phyloP scores from a whole-genome alignment of 2,329 filamentous ascomycete genomes.

The Venturia nashicola region DNA sequence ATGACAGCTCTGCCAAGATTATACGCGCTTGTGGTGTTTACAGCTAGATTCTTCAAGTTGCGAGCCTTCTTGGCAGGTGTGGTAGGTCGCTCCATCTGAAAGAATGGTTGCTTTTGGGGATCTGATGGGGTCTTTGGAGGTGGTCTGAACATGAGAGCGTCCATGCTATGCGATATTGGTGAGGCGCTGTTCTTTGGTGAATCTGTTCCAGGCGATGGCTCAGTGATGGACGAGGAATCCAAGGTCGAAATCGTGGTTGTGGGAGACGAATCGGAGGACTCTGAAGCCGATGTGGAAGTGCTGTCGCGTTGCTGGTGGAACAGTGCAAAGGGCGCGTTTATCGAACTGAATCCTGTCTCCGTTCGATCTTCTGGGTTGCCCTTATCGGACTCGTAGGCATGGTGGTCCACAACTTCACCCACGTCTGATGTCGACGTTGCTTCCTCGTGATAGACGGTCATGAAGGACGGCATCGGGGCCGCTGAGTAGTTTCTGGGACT shows the following conservation, averaged over 20 bases:
- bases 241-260: conserved; percentile 89
- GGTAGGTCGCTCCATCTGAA: conserved; percentile 34
- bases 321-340: conserved; percentile 22
- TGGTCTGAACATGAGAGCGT: conserved; percentile 29
- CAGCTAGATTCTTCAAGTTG: conserved; percentile 74
- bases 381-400: conserved; percentile 1
- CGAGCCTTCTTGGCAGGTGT: conserved; percentile 55
- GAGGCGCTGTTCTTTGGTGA: conserved; percentile 68
- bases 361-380: conserved; percentile 22
- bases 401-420: background rate
- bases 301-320: conserved; percentile 63
- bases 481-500: conserved; percentile 19
- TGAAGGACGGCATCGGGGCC: conserved; percentile 55
- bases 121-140: conserved; percentile 29
- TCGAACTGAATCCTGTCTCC: conserved; percentile 23
- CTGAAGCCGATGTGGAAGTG: conserved; percentile 65
- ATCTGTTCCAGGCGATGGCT: conserved; percentile 83
- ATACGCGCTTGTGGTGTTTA: conserved; percentile 48
- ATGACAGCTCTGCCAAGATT: conserved; percentile 34
- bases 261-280: conserved; percentile 86
- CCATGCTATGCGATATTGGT: conserved; percentile 54
- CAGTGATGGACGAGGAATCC: conserved; percentile 79
- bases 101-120: conserved; percentile 35
- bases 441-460: conserved; percentile 62
- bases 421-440: conserved; percentile 18